Percentiles rank a stretch among this genome's conserved stretches.
phyloP scores from a whole-genome alignment of 768 basidiomycete species.

The Cyclocybe aegerita region DNA sequence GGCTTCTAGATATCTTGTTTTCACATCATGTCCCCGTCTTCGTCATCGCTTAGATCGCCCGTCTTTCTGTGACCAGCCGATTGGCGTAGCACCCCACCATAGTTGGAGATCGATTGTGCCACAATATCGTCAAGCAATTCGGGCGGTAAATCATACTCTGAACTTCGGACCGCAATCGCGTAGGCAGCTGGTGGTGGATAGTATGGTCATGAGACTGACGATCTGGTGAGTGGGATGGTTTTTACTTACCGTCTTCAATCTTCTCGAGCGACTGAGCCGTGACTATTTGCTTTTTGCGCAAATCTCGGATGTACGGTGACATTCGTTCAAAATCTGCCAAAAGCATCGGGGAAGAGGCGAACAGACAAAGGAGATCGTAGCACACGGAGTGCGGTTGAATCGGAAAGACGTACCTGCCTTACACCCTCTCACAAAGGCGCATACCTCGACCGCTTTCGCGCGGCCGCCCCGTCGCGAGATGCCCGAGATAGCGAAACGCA shows the following conservation, averaged over 20 bases:
- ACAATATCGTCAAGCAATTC: conserved; percentile 74
- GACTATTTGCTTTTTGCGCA: conserved; percentile 86
- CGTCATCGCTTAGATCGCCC: conserved; percentile 20
- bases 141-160: conserved; percentile 69
- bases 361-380: not conserved
- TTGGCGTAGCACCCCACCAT: conserved; percentile 5
- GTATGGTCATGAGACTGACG: not conserved
- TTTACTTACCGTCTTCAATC: conserved; percentile 81
- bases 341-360: not conserved
- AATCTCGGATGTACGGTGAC: conserved; percentile 65
- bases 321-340: conserved; percentile 71
- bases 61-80: conserved; percentile 14
- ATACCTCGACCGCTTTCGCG: conserved; percentile 59
- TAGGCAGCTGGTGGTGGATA: conserved; percentile 54
- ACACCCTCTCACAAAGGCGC: conserved; percentile 71
- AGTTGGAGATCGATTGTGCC: conserved; percentile 42
- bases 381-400: not conserved
- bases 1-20: not conserved
- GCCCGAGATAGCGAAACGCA: conserved; percentile 91
- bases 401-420: conserved; percentile 53
- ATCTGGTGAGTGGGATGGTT: not conserved
- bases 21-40: conserved; percentile 15
- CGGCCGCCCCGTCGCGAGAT: conserved; percentile 68
- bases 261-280: conserved; percentile 89
- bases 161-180: conserved; percentile 67